Base-by-base conservation (phyloP, 371 early-diverging fungal genomes). In the Rozella allomycis region DNA sequence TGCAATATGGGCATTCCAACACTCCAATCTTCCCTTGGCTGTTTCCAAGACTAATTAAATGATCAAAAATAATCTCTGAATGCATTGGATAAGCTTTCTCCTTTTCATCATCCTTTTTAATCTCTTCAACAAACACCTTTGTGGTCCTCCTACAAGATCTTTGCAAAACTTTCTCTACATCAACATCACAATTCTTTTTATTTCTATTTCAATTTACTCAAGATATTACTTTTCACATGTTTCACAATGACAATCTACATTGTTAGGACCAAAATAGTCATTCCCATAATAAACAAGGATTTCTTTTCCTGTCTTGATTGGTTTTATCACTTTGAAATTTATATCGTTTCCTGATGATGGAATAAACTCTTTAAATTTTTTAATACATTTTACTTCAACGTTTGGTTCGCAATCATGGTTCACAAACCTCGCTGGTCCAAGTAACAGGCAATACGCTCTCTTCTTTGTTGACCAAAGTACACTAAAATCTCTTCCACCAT, bases 331-430 rank as follows among this genome's bases (percentile, higher is more conserved):
- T 52, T 75, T 79, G 45, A 87, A 83, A 25, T 66, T 61, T 9
- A 91, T 68, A 11, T 58, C 55, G 33, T 69, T 26, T 17, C 6
- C 30, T 4, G 41, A 39, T 27, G 55, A 12, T 54, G 45, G 13
- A 14, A 11, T 31, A 39, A 33, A 12, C 10, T 11, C 17, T 20
- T 11, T 9, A 49, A 20, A 43, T 10, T 40, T 1, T 17, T 42
- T 41, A 10, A 36, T 33, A 8, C 42, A 25, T 30, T 41, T 35
- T 45, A 71, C 69, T 43, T 62, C 58, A 41, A 74, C 73, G 39
- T 86, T 91, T 0, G 86, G 68, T 30, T 72, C 56, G 49, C 93
- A 91, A 46, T 91, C 90, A 49, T 91, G 93, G 42, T 91, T 88
- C 13, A 80, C 78, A 50, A 91, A 88, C 5, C 93, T 66, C 1